Percentiles rank a stretch among this genome's conserved stretches.
phyloP scores from a whole-genome alignment of 768 basidiomycete species.

The Suillus paluster region DNA sequence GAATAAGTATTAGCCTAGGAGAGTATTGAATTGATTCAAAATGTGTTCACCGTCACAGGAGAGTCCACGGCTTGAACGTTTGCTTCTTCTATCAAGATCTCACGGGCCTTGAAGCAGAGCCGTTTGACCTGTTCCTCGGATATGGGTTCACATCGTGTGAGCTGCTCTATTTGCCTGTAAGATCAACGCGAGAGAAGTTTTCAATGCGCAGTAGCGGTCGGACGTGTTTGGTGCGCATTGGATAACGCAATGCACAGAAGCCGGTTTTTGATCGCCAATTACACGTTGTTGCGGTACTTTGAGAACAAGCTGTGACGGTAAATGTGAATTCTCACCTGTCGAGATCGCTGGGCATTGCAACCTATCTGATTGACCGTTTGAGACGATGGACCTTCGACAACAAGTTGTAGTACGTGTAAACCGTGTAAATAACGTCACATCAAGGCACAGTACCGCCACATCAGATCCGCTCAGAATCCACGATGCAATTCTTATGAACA shows the following conservation, averaged over 20 bases:
- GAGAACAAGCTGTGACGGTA: constrained; percentile 25
- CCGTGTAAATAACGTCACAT: constrained; percentile 2
- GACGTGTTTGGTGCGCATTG: constrained; percentile 8
- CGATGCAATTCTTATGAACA: constrained; percentile 10
- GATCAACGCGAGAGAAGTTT: constrained; percentile 13
- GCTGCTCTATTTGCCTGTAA: constrained; percentile 89
- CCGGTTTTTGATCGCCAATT: constrained; percentile 9
- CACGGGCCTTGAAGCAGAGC: constrained; percentile 93
- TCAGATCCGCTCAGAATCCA: constrained; percentile 6
- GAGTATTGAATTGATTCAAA: constrained; percentile 11
- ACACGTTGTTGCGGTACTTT: constrained; percentile 7
- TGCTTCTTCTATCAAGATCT: constrained; percentile 96
- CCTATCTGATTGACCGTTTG: constrained; percentile 17
- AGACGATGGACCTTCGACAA: constrained; percentile 6
- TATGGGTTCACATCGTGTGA: constrained; percentile 92
- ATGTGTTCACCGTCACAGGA: constrained; percentile 81
- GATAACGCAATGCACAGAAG: constrained; percentile 25
- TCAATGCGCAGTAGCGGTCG: constrained; percentile 1
- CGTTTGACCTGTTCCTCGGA: constrained; percentile 96
- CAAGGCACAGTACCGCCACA: constrained; percentile 7
- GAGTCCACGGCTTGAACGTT: constrained; percentile 97
- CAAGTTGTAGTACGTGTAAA: constrained; percentile 12
- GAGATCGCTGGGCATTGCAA: constrained; percentile 56
- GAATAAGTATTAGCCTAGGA: constrained; percentile 15
- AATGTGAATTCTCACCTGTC: constrained; percentile 51